Evolutionary conservation across 352 stramenopile species (phyloP).

Genomic region (Phytopythium cucurbitacearum): DNA sequence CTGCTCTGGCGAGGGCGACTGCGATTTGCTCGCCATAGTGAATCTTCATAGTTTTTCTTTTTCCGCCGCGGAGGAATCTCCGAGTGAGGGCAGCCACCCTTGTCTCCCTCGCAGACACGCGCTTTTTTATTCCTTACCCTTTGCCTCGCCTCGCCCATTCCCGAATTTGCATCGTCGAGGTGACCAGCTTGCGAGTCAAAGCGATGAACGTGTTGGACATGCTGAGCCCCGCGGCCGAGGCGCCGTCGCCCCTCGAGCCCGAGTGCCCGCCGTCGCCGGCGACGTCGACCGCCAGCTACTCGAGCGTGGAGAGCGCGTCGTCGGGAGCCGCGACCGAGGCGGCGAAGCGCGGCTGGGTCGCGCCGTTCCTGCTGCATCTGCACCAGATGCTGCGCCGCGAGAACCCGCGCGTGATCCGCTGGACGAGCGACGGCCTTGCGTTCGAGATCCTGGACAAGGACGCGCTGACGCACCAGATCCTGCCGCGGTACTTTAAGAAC

Average conservation of each 20-base stretch:
- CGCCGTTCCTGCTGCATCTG: constrained; percentile 82
- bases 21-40: constrained; percentile 11
- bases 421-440: constrained; percentile 65
- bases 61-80: constrained; percentile 36
- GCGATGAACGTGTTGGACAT: constrained; percentile 49
- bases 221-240: constrained; percentile 17
- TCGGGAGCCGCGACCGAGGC: constrained; percentile 10
- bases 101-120: background rate
- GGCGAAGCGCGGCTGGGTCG: constrained; percentile 68
- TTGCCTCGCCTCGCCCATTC: constrained; percentile 14
- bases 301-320: constrained; percentile 14
- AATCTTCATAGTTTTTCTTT: constrained; percentile 59
- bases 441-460: constrained; percentile 87
- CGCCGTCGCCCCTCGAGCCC: background rate
- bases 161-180: constrained; percentile 14
- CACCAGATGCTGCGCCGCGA: constrained; percentile 84
- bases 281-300: constrained; percentile 30
- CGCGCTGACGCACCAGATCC: constrained; percentile 82
- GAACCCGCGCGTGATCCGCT: constrained; percentile 75
- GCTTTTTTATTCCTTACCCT: too few species aligned
- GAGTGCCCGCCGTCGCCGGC: constrained; percentile 33
- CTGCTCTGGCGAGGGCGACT: background rate
- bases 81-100: background rate
- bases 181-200: background rate
- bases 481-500: constrained; percentile 95